Conservation (phyloP, 129 eudicot genomes). For the Dittrichia graveolens region DNA sequence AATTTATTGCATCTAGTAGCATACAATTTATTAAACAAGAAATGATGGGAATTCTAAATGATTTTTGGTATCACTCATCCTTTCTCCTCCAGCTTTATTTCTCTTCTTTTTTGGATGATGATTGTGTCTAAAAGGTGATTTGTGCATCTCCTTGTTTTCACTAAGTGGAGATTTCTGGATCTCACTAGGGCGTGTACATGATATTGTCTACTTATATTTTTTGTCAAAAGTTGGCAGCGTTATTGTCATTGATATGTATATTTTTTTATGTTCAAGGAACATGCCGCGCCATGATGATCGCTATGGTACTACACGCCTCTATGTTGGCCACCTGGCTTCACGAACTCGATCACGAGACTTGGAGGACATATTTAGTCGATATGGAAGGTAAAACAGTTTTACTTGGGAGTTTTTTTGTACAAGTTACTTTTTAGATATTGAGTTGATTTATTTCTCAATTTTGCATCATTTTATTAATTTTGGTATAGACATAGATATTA, state of each 20-base stretch:
- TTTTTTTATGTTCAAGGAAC: background rate
- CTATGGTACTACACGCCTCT: conserved; percentile 17
- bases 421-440: background rate
- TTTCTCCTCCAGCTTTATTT: background rate
- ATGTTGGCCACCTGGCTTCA: conserved; percentile 23
- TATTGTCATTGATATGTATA: background rate
- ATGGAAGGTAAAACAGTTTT: conserved; percentile 14
- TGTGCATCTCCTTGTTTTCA: background rate
- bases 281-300: conserved; percentile 23
- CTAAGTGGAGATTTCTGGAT: background rate
- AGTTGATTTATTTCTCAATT: background rate
- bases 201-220: background rate
- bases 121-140: background rate
- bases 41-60: background rate
- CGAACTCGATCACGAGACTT: conserved; percentile 17
- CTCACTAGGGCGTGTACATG: background rate
- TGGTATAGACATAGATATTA: background rate
- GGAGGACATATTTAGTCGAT: conserved; percentile 20
- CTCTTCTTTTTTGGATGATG: background rate
- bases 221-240: background rate
- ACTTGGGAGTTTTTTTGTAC: background rate
- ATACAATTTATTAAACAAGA: background rate
- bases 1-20: background rate
- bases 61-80: background rate
- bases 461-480: background rate